Evolutionary conservation across 2,329 filamentous ascomycete genomes (phyloP), one percentile per base, ranked within the genome.

Genomic region (Cladosporium sp.): DNA sequence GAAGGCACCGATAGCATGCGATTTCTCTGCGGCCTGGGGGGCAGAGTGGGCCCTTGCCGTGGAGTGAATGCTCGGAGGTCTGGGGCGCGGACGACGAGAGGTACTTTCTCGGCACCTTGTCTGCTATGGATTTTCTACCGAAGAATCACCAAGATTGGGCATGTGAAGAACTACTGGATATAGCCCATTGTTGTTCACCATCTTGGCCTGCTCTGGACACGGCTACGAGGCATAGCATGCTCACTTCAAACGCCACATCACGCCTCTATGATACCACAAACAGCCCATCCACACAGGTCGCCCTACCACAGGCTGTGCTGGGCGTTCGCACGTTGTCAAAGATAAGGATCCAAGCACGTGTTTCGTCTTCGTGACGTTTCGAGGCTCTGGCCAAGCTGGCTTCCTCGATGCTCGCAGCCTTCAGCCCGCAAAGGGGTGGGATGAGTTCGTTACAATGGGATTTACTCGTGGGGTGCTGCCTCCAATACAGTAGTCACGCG

Each of bases 101-200:
- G 31, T 50, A 44, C 6, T 56, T 63, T 63, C 60, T 63, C 60
- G 60, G 60, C 60, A 63, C 49, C 49, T 37, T 26, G 18, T 26
- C 6, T 44, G 40, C 40, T 44, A 44, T 44, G 40, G n/a, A 26
- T 14, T 63, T 55, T 63, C 33, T 33, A 31, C 60, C 60, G 60
- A 63, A 63, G 60, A 55, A 63, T 63, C 60, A 63, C 60, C 60
- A 63, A 63, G 50, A 63, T 63, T 63, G 44, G 49, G 46, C 21
- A 5, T 21, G 46, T 52, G 59, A 62, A 50, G 59, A 59, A 23
- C 23, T n/a, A 33, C 14, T n/a, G n/a, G 5, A 44, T 44, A 37
- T 11, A 37, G 5, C 53, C n/a, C 50, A 53, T 21, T 21, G 28
- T 10, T 31, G 18, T 33, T 29, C 3, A 53, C 8, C 14, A 18